A percentile compares a stretch with the other conserved stretches of the same genome.
Evolutionary conservation across 2,329 filamentous ascomycete genomes (phyloP).

Genomic region (Paraphoma chrysanthemicola): DNA sequence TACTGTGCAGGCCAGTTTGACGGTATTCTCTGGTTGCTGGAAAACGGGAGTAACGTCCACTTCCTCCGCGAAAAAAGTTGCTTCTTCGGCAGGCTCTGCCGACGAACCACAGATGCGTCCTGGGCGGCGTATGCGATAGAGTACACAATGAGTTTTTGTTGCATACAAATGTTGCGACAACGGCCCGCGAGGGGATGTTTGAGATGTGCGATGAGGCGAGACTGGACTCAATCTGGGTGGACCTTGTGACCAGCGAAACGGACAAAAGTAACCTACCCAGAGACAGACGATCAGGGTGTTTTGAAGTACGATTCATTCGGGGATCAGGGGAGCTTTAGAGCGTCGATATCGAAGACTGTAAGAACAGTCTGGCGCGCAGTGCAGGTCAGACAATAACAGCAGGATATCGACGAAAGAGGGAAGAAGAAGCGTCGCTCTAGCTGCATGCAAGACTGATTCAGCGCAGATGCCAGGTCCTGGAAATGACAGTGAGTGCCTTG

Average conservation of each 20-base stretch:
- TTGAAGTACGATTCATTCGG: conserved; percentile 47
- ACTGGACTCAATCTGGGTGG: conserved; percentile 31
- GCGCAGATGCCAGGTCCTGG: conserved; percentile 44
- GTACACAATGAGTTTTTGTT: conserved; percentile 30
- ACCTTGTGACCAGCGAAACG: conserved; percentile 39
- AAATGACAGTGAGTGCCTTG: conserved; percentile 42
- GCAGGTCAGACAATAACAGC: conserved; percentile 36
- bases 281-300: conserved; percentile 44
- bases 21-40: conserved; percentile 27
- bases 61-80: conserved; percentile 6
- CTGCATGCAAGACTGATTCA: conserved; percentile 43
- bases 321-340: conserved; percentile 45
- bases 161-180: conserved; percentile 32
- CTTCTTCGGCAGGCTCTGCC: conserved; percentile 21
- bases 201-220: conserved; percentile 23
- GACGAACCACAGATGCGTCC: conserved; percentile 20
- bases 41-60: not conserved
- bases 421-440: conserved; percentile 31
- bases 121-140: conserved; percentile 19
- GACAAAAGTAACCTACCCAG: conserved; percentile 35
- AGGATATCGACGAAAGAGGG: conserved; percentile 40
- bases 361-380: conserved; percentile 35
- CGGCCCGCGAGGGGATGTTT: conserved; percentile 20
- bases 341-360: conserved; percentile 36
- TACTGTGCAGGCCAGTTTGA: conserved; percentile 47